A percentile compares a stretch with the other conserved stretches of the same genome.
Conservation (phyloP, 1,284 basidiomycete genomes). For the Malassezia yamatoensis region DNA sequence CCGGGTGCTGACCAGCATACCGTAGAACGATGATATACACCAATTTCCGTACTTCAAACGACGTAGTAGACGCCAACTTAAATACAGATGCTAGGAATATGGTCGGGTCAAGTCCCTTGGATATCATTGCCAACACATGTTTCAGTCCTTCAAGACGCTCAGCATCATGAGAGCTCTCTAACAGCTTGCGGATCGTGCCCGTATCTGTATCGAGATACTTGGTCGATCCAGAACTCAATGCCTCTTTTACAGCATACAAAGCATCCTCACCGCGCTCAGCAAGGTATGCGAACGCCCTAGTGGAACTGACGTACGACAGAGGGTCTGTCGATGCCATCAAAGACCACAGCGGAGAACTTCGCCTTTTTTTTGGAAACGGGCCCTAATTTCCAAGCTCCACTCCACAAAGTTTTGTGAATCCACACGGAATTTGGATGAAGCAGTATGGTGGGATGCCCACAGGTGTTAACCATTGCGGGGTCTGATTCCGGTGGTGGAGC, state of each 20-base stretch:
- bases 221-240: constrained; percentile 29
- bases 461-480: constrained; percentile 64
- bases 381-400: no score
- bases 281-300: constrained; percentile 37
- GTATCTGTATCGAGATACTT: constrained; percentile 41
- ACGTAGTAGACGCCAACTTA: constrained; percentile 44
- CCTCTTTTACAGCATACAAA: constrained; percentile 33
- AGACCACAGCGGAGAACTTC: neutral
- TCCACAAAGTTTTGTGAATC: no score
- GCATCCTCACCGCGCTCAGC: constrained; percentile 44
- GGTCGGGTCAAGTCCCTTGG: constrained; percentile 80
- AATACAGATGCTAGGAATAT: constrained; percentile 55
- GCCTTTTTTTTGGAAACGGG: no score
- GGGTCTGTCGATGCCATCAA: constrained; percentile 13
- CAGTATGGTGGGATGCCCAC: neutral
- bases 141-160: constrained; percentile 38
- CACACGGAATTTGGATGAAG: no score
- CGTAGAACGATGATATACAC: constrained; percentile 94
- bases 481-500: constrained; percentile 78
- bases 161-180: constrained; percentile 36
- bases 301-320: constrained; percentile 31
- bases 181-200: constrained; percentile 29
- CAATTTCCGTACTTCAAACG: constrained; percentile 84
- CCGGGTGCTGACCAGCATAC: constrained; percentile 64
- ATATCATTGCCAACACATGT: constrained; percentile 56